These are phyloP conservation scores for Debaryomycetaceae sp. DNA, from an alignment of 1,139 yeast species.

Conservation along the genomic window DNA sequence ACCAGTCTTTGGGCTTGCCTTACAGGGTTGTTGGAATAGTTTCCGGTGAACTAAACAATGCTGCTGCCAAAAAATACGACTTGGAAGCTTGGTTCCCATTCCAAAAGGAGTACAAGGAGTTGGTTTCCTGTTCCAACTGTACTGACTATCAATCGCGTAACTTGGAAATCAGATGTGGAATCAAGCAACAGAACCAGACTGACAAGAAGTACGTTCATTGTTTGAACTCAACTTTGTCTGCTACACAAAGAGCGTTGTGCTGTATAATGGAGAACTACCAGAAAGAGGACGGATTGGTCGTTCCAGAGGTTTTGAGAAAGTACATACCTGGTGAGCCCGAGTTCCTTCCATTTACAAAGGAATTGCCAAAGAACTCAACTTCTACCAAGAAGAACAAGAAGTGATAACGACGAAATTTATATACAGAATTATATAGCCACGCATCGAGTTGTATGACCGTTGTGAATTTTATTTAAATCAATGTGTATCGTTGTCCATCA, in stretches of 20 bases:
- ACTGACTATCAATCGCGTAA: conserved; percentile 99
- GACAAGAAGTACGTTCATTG: conserved; percentile 99
- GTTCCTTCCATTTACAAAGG: conserved; percentile 85
- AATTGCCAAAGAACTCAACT: conserved; percentile 91
- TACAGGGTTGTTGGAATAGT: conserved; percentile 98
- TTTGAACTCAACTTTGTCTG: conserved; percentile 94
- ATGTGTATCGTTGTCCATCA: no score
- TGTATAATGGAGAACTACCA: conserved; percentile 97
- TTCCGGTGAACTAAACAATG: conserved; percentile 97
- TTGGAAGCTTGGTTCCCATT: conserved; percentile 99
- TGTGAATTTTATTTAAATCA: background rate
- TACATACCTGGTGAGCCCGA: conserved; percentile 99
- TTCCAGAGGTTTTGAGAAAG: conserved; percentile 93
- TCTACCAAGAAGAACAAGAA: conserved; percentile 63
- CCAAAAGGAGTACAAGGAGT: conserved; percentile 97
- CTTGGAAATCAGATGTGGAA: conserved; percentile 97
- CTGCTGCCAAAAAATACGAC: conserved; percentile 98
- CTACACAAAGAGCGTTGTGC: conserved; percentile 97
- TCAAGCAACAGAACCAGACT: conserved; percentile 90
- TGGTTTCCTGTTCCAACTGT: conserved; percentile 98
- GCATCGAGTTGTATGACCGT: background rate
- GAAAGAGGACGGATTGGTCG: conserved; percentile 88
- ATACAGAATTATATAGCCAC: background rate
- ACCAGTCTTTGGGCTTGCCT: conserved; percentile 87
- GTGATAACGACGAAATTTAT: background rate